Evolutionary conservation across 371 early-diverging fungal genomes (phyloP), one percentile per base, ranked within the genome.

Genomic region (Rhizopus arrhizus): DNA sequence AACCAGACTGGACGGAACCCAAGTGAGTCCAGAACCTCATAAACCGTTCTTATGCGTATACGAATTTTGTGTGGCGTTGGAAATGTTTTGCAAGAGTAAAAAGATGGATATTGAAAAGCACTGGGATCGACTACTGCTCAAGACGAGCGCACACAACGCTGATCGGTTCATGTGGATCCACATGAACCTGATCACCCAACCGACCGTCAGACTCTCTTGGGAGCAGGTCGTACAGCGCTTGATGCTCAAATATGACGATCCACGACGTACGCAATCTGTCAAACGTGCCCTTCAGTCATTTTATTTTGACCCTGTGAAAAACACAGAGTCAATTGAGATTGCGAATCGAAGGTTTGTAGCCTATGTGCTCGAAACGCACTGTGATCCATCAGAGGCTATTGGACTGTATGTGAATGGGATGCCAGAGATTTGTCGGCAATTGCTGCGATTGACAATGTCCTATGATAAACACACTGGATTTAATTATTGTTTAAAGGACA

Each of bases 111-210:
- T 62, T 28, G 56, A 62, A 35, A 45, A 43, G 13, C 60, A 51
- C n/a, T 65, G 65, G 65, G 16, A 16, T 3, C 53, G 55, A 9
- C 16, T 60, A 35, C 32, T 65, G n/a, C 36, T 60, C 5, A 47
- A 54, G 1, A 55, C 56, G 31, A 56, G 56, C 10, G 43, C 56
- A 5, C 55, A 59, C 15, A 60, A 60, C n/a, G 50, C 47, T 16
- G 60, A 60, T 13, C 33, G 65, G 29, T 51, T 51, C 42, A 55
- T 56, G 50, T 65, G 65, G 65, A 56, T 65, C n/a, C 56, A 59
- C 15, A 38, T 56, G n/a, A 59, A 60, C 0, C 51, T 65, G 31
- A 51, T 56, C 35, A 7, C 33, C 0, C 28, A 36, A 22, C 29
- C 50, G 16, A 50, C 41, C 8, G 12, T 46, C 5, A 55, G 43